These are phyloP conservation scores for Begonia loranthoides DNA, from an alignment of 306 rosid genomes.

Conservation along the genomic window DNA sequence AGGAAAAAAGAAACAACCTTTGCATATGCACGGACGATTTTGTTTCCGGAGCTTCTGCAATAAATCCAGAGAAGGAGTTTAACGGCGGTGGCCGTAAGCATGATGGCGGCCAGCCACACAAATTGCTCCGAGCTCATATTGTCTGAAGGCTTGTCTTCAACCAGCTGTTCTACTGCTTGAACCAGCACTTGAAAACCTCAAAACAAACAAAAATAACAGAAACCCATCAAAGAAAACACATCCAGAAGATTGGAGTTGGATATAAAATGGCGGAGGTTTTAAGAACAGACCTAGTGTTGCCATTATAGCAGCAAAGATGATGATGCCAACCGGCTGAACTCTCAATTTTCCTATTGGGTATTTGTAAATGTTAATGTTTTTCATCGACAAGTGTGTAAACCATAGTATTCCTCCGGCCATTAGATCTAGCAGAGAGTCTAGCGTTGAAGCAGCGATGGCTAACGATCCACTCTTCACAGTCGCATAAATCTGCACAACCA, in stretches of 20 bases:
- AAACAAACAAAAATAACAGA: slow-evolving; percentile 4
- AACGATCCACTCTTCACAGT: slow-evolving; percentile 40
- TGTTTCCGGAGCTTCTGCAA: slow-evolving; percentile 66
- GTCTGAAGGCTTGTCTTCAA: slow-evolving; percentile 32
- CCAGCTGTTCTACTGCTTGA: slow-evolving; percentile 52
- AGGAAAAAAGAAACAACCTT: slow-evolving; percentile 26
- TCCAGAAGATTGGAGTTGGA: no score
- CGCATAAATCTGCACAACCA: slow-evolving; percentile 32
- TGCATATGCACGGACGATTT: slow-evolving; percentile 84
- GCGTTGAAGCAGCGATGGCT: slow-evolving; percentile 53
- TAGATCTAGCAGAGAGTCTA: slow-evolving; percentile 46
- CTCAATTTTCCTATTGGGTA: slow-evolving; percentile 92
- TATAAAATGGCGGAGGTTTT: no score
- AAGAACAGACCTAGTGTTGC: slow-evolving; percentile 64
- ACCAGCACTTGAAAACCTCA: slow-evolving; percentile 82
- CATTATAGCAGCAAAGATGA: slow-evolving; percentile 89
- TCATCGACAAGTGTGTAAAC: slow-evolving; percentile 88
- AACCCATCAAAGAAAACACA: not conserved
- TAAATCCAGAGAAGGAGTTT: slow-evolving; percentile 82
- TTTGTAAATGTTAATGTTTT: slow-evolving; percentile 51
- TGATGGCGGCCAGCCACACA: slow-evolving; percentile 56
- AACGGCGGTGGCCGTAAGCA: slow-evolving; percentile 64
- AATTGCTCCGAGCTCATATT: slow-evolving; percentile 42
- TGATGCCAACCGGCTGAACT: slow-evolving; percentile 89
- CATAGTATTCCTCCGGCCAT: slow-evolving; percentile 93